A percentile compares a stretch with the other conserved stretches of the same genome.
phyloP scores from a whole-genome alignment of 345 rosid genomes.

The Populus nigra region DNA sequence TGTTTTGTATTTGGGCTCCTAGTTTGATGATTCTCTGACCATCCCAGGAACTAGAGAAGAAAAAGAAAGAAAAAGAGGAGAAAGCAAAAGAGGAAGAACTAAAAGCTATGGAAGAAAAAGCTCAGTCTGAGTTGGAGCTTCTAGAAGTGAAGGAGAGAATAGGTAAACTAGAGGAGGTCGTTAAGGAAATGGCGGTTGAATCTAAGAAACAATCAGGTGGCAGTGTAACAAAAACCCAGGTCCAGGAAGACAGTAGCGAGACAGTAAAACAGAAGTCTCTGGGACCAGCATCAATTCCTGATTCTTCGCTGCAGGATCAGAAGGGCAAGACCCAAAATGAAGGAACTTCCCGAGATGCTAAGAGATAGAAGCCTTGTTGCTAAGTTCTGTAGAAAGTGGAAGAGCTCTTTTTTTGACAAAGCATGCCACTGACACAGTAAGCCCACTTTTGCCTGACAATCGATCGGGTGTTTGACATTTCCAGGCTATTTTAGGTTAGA shows the following conservation, averaged over 20 bases:
- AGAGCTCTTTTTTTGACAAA: neutral
- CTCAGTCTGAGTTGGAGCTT: conserved; percentile 36
- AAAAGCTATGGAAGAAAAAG: conserved; percentile 44
- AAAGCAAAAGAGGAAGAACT: conserved; percentile 47
- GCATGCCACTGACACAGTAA: neutral
- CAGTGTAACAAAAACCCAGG: conserved; percentile 32
- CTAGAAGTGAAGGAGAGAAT: conserved; percentile 67
- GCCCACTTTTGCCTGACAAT: neutral
- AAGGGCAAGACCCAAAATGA: conserved; percentile 16
- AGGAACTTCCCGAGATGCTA: conserved; percentile 18
- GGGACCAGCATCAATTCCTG: conserved; percentile 12
- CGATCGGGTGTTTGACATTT: neutral
- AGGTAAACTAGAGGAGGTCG: conserved; percentile 62
- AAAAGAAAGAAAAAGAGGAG: conserved; percentile 53
- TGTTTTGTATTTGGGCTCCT: neutral
- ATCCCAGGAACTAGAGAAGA: conserved; percentile 60
- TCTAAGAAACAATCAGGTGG: conserved; percentile 46
- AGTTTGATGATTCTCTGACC: neutral
- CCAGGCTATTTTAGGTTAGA: neutral
- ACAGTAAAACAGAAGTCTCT: conserved; percentile 23
- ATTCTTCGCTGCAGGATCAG: conserved; percentile 28
- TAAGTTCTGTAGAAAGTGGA: neutral
- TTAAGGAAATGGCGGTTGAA: conserved; percentile 61
- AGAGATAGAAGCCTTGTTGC: conserved; percentile 8
- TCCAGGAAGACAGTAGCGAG: conserved; percentile 30